phyloP scores from a whole-genome alignment of 2,329 filamentous ascomycete species.

The Neopestalotiopsis rosae region DNA sequence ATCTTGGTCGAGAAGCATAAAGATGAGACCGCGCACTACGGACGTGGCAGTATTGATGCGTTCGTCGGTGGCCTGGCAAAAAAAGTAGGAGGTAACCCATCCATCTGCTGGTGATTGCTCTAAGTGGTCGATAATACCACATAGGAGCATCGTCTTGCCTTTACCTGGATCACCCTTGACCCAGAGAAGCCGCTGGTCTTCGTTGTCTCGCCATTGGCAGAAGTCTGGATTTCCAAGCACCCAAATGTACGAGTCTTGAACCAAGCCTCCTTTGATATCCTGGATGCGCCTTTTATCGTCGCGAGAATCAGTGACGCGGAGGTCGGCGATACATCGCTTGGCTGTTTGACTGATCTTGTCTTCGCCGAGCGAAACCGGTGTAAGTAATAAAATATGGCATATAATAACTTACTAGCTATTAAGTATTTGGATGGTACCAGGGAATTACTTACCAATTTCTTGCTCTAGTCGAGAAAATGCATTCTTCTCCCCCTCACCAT shows the following conservation, averaged over 20 bases:
- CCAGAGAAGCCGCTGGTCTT: conserved; percentile 25
- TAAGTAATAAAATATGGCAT: too few relatives aligned
- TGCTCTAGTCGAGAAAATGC: too few relatives aligned
- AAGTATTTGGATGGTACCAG: too few relatives aligned
- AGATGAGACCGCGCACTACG: conserved; percentile 38
- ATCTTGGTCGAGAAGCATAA: conserved; percentile 32
- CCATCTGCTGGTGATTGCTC: not conserved
- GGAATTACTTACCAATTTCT: too few relatives aligned
- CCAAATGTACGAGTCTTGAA: conserved; percentile 38
- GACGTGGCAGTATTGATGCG: conserved; percentile 34
- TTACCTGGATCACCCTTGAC: conserved; percentile 42
- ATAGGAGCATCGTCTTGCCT: conserved; percentile 43
- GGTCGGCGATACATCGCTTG: conserved; percentile 21
- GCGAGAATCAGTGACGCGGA: conserved; percentile 24
- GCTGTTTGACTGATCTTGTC: too few relatives aligned
- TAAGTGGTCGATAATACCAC: conserved; percentile 34
- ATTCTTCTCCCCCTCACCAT: too few relatives aligned
- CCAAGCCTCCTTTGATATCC: conserved; percentile 28
- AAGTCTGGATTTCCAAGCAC: conserved; percentile 36
- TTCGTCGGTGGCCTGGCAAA: conserved; percentile 38
- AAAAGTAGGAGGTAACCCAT: conserved; percentile 33
- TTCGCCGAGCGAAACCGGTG: too few relatives aligned
- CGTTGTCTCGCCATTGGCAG: conserved; percentile 29
- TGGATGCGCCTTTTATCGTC: conserved; percentile 29
- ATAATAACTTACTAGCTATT: too few relatives aligned